Percentiles rank a stretch among this genome's conserved stretches.
Evolutionary conservation across 202 grass and related monocot genomes (phyloP).

Genomic region (Panicum hallii): DNA sequence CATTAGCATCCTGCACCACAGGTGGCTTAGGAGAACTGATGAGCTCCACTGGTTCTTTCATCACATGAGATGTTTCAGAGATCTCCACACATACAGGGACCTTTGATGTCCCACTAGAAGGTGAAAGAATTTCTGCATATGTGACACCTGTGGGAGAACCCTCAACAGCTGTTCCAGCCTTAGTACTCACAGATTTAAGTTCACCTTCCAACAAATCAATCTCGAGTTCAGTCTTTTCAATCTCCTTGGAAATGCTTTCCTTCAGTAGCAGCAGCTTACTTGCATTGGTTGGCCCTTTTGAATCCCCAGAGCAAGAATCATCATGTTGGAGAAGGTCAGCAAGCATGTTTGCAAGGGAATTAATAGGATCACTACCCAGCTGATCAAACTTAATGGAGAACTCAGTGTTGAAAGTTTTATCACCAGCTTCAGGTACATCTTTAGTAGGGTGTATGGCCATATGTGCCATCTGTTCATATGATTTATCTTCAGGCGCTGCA

Average conservation of each 20-base stretch:
- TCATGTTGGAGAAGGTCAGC: slow-evolving; percentile 65
- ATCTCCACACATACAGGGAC: slow-evolving; percentile 22
- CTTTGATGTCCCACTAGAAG: slow-evolving; percentile 53
- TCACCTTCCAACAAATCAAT: slow-evolving; percentile 90
- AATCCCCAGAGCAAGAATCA: slow-evolving; percentile 78
- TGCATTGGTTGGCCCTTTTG: slow-evolving; percentile 53
- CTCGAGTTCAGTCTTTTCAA: slow-evolving; percentile 86
- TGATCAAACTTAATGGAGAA: slow-evolving; percentile 57
- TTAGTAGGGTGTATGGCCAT: slow-evolving; percentile 38
- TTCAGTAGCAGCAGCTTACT: slow-evolving; percentile 78
- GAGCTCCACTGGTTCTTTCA: slow-evolving; percentile 46
- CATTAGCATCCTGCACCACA: slow-evolving; percentile 28
- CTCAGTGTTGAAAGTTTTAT: slow-evolving; percentile 36
- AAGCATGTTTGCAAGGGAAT: slow-evolving; percentile 64
- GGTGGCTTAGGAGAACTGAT: slow-evolving; percentile 35
- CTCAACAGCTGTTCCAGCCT: slow-evolving; percentile 36
- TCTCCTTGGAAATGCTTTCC: slow-evolving; percentile 73
- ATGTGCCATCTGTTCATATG: slow-evolving; percentile 53
- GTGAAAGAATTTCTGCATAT: slow-evolving; percentile 49
- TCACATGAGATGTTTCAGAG: slow-evolving; percentile 27
- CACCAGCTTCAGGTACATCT: slow-evolving; percentile 36
- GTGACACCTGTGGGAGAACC: slow-evolving; percentile 30
- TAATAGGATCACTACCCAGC: slow-evolving; percentile 57
- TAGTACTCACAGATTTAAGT: slow-evolving; percentile 57
- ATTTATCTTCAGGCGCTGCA: slow-evolving; percentile 73